Evolutionary conservation across 768 basidiomycete species (phyloP).

Genomic region (Mycena maculata): DNA sequence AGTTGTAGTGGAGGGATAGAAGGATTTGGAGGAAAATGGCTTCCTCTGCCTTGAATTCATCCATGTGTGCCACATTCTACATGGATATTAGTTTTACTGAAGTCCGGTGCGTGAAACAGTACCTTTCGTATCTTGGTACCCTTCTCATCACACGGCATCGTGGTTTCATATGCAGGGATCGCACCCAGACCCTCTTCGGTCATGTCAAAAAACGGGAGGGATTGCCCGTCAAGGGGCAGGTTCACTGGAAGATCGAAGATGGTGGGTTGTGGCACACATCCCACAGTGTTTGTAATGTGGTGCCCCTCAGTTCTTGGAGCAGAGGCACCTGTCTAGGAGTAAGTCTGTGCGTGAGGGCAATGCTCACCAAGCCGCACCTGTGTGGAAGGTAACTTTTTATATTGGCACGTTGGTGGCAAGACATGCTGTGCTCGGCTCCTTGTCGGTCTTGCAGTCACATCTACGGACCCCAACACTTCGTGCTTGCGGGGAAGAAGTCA

Average conservation of each 20-base stretch:
- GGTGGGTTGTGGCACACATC: neutral
- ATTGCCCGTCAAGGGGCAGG: neutral
- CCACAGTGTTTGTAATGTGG: neutral
- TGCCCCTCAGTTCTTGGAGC: neutral
- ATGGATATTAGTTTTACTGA: neutral
- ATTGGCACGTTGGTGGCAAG: slow-evolving; percentile 3
- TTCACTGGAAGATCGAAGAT: neutral
- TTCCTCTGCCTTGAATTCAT: slow-evolving; percentile 6
- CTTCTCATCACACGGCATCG: neutral
- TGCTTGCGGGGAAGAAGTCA: neutral
- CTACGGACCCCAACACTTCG: neutral
- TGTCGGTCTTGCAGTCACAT: neutral
- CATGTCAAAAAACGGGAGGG: neutral
- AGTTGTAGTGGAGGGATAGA: slow-evolving; percentile 2
- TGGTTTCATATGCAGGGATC: neutral
- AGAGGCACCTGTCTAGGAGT: neutral
- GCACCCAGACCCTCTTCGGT: slow-evolving; percentile 1
- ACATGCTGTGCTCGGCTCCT: neutral
- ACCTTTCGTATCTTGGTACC: slow-evolving; percentile 8
- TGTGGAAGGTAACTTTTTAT: slow-evolving; percentile 9
- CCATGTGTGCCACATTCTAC: slow-evolving; percentile 22
- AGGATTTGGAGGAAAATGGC: slow-evolving; percentile 8
- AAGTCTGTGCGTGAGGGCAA: neutral
- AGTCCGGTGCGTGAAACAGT: neutral
- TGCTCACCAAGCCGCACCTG: slow-evolving; percentile 2